These are phyloP conservation scores for Tephrocybe sp. DNA, from an alignment of 768 basidiomycete genomes.

Conservation along the genomic window DNA sequence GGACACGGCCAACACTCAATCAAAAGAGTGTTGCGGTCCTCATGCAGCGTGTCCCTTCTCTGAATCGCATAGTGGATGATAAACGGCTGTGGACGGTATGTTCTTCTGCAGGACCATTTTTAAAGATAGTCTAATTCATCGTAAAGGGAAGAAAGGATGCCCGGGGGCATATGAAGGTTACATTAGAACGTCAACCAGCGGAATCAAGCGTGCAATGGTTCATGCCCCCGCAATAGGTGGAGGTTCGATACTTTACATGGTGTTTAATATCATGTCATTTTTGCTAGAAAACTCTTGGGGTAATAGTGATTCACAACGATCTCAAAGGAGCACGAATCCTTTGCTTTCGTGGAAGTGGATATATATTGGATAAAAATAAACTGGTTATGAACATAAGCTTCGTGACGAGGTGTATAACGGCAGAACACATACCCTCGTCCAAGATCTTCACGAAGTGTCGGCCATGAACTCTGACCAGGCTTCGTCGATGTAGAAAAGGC, in stretches of 20 bases:
- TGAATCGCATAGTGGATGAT: conserved; percentile 47
- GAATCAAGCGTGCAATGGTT: conserved; percentile 35
- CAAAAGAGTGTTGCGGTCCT: conserved; percentile 36
- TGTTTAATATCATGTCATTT: no score
- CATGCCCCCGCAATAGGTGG: conserved; percentile 22
- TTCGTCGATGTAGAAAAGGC: conserved; percentile 33
- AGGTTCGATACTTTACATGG: neutral
- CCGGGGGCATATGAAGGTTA: conserved; percentile 17
- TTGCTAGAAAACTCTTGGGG: no score
- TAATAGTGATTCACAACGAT: no score
- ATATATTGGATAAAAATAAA: no score
- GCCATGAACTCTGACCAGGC: conserved; percentile 31
- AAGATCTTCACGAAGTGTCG: neutral
- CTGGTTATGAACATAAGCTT: no score
- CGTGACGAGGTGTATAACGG: no score
- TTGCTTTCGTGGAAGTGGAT: no score
- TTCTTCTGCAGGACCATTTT: conserved; percentile 2
- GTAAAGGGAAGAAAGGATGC: conserved; percentile 23
- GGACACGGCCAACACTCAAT: conserved; percentile 34
- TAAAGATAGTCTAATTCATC: neutral
- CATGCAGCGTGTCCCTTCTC: conserved; percentile 34
- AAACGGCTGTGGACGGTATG: conserved; percentile 55
- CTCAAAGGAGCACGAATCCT: no score
- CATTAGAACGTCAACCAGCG: conserved; percentile 28
- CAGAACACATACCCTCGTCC: no score